phyloP scores from a whole-genome alignment of 495 filamentous ascomycete species.

The Lepidopterella palustris region DNA sequence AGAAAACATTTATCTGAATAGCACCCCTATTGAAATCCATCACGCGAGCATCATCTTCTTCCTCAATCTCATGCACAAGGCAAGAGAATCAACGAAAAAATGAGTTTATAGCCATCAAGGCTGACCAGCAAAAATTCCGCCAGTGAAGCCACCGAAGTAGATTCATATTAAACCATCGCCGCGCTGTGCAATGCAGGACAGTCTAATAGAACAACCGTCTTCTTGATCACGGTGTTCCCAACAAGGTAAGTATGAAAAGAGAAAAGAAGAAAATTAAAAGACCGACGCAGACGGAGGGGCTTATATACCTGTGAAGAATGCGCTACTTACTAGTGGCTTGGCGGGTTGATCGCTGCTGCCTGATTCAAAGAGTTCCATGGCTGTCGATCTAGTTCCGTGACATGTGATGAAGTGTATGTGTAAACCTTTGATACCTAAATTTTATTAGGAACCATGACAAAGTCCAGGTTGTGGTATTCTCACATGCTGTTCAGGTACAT shows the following conservation, averaged over 20 bases:
- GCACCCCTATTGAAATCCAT: too few species aligned
- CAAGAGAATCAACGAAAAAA: slow-evolving; percentile 49
- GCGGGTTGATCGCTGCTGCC: too few species aligned
- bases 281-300: not conserved
- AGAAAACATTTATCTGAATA: not conserved
- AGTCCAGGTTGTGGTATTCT: too few species aligned
- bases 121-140: slow-evolving; percentile 64
- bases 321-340: too few species aligned
- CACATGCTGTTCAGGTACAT: too few species aligned
- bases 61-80: slow-evolving; percentile 46
- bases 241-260: slow-evolving; percentile 77
- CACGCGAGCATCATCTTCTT: slow-evolving; percentile 31
- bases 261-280: not conserved
- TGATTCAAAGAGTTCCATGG: too few species aligned
- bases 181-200: slow-evolving; percentile 74
- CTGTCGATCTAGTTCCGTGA: too few species aligned
- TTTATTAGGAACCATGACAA: too few species aligned
- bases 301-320: not conserved
- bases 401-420: too few species aligned
- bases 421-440: too few species aligned
- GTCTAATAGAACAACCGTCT: slow-evolving; percentile 51
- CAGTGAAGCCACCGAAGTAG: slow-evolving; percentile 62
- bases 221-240: slow-evolving; percentile 56
- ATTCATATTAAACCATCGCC: slow-evolving; percentile 57
- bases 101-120: slow-evolving; percentile 36